Evolutionary conservation across 108 stramenopile species (phyloP).

Genomic region (Cyclotella baltica): DNA sequence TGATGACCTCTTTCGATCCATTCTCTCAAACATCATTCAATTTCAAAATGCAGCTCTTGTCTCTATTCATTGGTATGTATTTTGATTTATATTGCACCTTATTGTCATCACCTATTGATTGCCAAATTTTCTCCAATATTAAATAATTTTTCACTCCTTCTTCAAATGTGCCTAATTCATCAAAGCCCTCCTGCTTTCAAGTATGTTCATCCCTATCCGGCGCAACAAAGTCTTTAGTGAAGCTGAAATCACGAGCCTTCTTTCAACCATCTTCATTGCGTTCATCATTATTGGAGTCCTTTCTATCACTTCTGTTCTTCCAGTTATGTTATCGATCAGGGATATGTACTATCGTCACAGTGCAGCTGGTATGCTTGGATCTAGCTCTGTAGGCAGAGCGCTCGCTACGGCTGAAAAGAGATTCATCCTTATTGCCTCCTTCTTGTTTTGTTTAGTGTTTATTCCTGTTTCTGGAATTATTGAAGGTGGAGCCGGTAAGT

Average conservation of each 20-base stretch:
- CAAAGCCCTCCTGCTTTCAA: slow-evolving; percentile 13
- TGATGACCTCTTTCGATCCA: too few species aligned
- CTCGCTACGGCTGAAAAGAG: slow-evolving; percentile 54
- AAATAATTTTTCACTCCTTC: not conserved
- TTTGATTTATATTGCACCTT: not conserved
- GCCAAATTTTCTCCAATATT: too few species aligned
- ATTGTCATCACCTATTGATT: not conserved
- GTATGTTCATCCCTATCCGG: slow-evolving; percentile 23
- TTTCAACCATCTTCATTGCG: slow-evolving; percentile 58
- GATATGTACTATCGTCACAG: slow-evolving; percentile 67
- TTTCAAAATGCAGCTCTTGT: not conserved
- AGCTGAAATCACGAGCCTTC: slow-evolving; percentile 24
- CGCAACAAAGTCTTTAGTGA: slow-evolving; percentile 4
- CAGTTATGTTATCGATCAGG: slow-evolving; percentile 57
- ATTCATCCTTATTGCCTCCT: slow-evolving; percentile 40
- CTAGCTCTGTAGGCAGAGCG: slow-evolving; percentile 39
- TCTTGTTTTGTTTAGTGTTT: slow-evolving; percentile 38
- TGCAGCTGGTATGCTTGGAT: slow-evolving; percentile 51
- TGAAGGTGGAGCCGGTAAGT: not conserved
- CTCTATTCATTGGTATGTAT: slow-evolving; percentile 11
- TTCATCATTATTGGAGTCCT: slow-evolving; percentile 61
- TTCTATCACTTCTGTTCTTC: slow-evolving; percentile 49
- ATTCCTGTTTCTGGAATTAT: slow-evolving; percentile 33
- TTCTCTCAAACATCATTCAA: too few species aligned
- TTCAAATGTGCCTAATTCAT: too few species aligned